Base-by-base conservation (phyloP, 768 basidiomycete genomes). In the Pleurotus djamor region DNA sequence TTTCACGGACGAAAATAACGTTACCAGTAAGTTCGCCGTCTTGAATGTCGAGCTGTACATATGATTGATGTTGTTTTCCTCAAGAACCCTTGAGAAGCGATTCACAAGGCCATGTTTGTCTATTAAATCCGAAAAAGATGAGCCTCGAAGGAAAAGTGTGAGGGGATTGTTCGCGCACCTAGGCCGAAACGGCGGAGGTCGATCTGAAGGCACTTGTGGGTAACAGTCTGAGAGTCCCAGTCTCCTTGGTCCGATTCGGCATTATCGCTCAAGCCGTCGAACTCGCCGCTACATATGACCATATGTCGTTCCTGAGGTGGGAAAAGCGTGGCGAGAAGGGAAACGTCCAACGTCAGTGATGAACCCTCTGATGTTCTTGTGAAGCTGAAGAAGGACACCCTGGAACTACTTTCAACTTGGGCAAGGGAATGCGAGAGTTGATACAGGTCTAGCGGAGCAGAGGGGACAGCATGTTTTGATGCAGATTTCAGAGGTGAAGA, bases 21-120 rank as follows among this genome's bases (percentile, higher is more conserved):
- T 61, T 64, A 92, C 89, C 65, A 92, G 75, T 35, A 93, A 71
- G 71, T 93, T 92, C 58, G 91, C 91, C 5, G 88, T 89, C 73
- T 89, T 89, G 68, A 85, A 88, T n/a, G 91, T 91, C 47, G 89
- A 90, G 59, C 86, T 88, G 68, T 92, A 92, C 83, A 92, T 88
- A 67, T 91, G 89, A 72, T 91, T 89, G 68, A 93, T 87, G 9
- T 83, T 83, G 64, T 87, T 87, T 63, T 83, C 79, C 59, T 88
- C 87, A 10, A 92, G 81, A 17, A 90, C 82, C 6, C 83, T 82
- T 17, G 91, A 90, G 67, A 90, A 91, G 41, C 85, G 83, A 68
- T 84, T 89, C 49, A 92, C 89, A 6, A 93, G 78, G 36, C 91
- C 91, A 63, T 89, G 81, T 65, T 89, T 90, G 67, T 92, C 91